These are phyloP conservation scores for Beta macrorhiza DNA, from an alignment of 179 eudicot species.

Conservation along the genomic window DNA sequence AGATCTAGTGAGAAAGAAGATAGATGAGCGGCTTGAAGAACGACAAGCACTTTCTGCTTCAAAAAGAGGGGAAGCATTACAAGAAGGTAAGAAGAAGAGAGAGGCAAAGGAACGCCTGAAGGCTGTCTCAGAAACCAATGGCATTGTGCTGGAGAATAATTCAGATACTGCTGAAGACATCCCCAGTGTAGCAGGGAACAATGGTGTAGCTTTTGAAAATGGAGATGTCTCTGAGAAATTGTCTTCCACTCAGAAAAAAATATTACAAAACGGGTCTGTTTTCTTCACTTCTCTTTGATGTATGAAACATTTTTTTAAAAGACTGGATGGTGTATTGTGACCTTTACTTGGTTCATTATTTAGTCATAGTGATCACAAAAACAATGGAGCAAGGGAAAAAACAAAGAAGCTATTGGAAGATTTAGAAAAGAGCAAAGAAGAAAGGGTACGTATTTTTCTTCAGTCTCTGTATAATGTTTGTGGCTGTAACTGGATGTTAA, in stretches of 20 bases:
- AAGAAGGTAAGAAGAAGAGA: constrained; percentile 83
- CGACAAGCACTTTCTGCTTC: constrained; percentile 67
- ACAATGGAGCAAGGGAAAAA: constrained; percentile 36
- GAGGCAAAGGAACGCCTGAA: constrained; percentile 74
- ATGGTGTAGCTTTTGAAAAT: constrained; percentile 38
- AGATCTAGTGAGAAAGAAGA: constrained; percentile 52
- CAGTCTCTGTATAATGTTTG: constrained; percentile 5
- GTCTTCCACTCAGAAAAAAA: constrained; percentile 37
- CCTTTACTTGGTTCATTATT: constrained; percentile 19
- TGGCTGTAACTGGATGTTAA: constrained; percentile 3
- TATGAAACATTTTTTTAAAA: not conserved
- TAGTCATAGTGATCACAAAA: constrained; percentile 43
- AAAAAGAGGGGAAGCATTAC: constrained; percentile 78
- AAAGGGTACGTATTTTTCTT: constrained; percentile 38
- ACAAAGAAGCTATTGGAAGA: constrained; percentile 58
- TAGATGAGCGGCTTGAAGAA: constrained; percentile 79
- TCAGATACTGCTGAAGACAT: constrained; percentile 34
- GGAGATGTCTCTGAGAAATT: constrained; percentile 41
- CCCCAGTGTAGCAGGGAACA: constrained; percentile 26
- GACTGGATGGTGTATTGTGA: constrained; percentile 22
- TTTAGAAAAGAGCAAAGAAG: constrained; percentile 55
- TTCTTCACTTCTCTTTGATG: constrained; percentile 14
- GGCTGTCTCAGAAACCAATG: constrained; percentile 46
- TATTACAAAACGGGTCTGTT: constrained; percentile 49
- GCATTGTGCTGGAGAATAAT: constrained; percentile 29